These are phyloP conservation scores for Aspergillus campestris DNA, from an alignment of 495 filamentous ascomycete species.

Conservation along the genomic window DNA sequence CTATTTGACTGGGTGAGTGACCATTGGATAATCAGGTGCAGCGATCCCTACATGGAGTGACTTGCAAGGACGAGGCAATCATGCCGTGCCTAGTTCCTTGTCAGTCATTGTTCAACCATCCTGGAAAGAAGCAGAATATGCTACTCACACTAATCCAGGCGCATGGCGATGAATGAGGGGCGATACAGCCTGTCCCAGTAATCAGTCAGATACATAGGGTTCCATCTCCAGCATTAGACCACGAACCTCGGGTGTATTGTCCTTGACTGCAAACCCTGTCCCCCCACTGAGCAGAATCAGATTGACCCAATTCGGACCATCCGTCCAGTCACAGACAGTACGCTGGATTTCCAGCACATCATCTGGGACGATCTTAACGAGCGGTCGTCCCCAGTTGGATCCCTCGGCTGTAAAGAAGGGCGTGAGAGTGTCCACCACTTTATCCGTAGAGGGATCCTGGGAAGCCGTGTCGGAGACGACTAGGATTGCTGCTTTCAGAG, in stretches of 20 bases:
- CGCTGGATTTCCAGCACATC: constrained; percentile 64
- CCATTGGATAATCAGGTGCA: constrained; percentile 8
- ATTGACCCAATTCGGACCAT: constrained; percentile 52
- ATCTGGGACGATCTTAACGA: constrained; percentile 75
- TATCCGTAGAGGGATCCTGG: constrained; percentile 71
- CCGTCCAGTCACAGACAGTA: constrained; percentile 59
- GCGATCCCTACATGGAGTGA: constrained; percentile 68
- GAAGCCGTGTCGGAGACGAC: constrained; percentile 92
- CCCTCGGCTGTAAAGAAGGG: constrained; percentile 59
- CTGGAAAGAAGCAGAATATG: background rate
- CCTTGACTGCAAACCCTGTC: constrained; percentile 85
- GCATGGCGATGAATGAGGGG: constrained; percentile 81
- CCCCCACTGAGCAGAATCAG: constrained; percentile 84
- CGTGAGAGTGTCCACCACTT: constrained; percentile 52
- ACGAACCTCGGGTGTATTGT: constrained; percentile 79
- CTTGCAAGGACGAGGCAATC: constrained; percentile 72
- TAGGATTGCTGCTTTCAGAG: constrained; percentile 55
- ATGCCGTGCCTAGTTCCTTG: constrained; percentile 65
- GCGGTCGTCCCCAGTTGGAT: constrained; percentile 57
- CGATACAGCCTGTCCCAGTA: constrained; percentile 58
- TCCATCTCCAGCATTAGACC: background rate
- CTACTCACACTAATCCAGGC: constrained; percentile 70
- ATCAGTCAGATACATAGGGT: constrained; percentile 1
- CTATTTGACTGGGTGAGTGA: constrained; percentile 33
- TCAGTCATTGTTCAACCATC: constrained; percentile 15